Base-by-base conservation (phyloP, 2,329 filamentous ascomycete species). In the Diaporthe batatas region DNA sequence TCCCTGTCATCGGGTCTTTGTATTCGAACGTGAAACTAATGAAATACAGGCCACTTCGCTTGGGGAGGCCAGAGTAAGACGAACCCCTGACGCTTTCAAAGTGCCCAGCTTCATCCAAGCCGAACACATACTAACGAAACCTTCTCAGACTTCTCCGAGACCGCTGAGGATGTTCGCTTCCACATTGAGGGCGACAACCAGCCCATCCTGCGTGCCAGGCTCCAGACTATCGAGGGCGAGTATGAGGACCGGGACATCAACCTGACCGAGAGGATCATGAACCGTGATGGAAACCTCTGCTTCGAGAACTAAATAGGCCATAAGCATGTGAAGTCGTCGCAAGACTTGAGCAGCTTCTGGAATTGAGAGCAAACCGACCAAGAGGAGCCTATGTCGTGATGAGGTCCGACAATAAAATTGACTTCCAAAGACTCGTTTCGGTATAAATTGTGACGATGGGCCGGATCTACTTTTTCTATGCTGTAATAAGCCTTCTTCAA, bases 181-280 rank as follows among this genome's bases (percentile, higher is more conserved):
- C 72, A 77, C 8, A 76, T 88, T 3, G 88, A 91, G 80, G 88
- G 87, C 29, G 86, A 81, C 32, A 86, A 82, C 25, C 75, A 78
- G 1, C 88, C 88, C 49, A 77, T 91, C 57, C 87, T 91, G 58
- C 87, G 88, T 23, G 88, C 88, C 49, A 73, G 59, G 0, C 83
- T 91, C 42, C 77, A 73, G 51, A 83, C 84, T 42, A 64, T 79
- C 1, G 81, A 87, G 0, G 88, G 87, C 51, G 81, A 88, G 23
- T 69, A 72, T 1, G 72, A 81, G 1, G 72, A 79, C 8, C 80
- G 83, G 49, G 84, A 91, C 76, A 75, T 91, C 75, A 91, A 91
- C 82, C 84, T 91, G 7, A 79, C 84, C 3, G 87, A 90, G 84
- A 82, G 86, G 73, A 83, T 91, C 70, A 79, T 80, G 73, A 91